These are phyloP conservation scores for Lyophyllum semitale DNA, from an alignment of 768 basidiomycete species.

Conservation along the genomic window DNA sequence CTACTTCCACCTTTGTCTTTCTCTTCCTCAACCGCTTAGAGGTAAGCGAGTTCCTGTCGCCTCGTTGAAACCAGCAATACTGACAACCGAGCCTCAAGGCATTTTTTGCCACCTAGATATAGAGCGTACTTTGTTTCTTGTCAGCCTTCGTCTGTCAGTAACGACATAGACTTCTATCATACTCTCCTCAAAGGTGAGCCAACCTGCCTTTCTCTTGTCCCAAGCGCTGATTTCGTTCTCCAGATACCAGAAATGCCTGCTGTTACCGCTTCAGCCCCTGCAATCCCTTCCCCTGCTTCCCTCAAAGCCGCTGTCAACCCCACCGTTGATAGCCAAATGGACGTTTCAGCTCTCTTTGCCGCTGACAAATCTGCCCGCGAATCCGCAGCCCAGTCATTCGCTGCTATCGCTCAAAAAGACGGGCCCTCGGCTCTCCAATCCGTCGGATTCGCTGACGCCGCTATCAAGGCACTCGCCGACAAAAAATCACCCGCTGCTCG, in stretches of 20 bases:
- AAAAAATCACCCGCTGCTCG: slow-evolving; percentile 94
- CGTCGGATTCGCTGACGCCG: slow-evolving; percentile 69
- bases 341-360: slow-evolving; percentile 76
- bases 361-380: slow-evolving; percentile 84
- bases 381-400: slow-evolving; percentile 68
- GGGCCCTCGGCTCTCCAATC: slow-evolving; percentile 77
- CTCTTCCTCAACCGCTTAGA: slow-evolving; percentile 40
- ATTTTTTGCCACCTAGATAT: slow-evolving; percentile 42
- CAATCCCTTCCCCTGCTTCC: slow-evolving; percentile 63
- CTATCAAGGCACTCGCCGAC: slow-evolving; percentile 85
- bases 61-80: slow-evolving; percentile 7
- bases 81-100: slow-evolving; percentile 27
- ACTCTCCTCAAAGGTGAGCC: slow-evolving; percentile 45
- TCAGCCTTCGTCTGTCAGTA: slow-evolving; percentile 50
- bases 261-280: slow-evolving; percentile 64
- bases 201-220: neutral
- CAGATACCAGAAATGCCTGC: slow-evolving; percentile 79
- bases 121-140: slow-evolving; percentile 71
- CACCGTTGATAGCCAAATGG: slow-evolving; percentile 62
- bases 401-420: slow-evolving; percentile 77
- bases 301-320: slow-evolving; percentile 61
- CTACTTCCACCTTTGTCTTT: slow-evolving; percentile 36
- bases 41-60: slow-evolving; percentile 24
- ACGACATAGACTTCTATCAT: slow-evolving; percentile 39
- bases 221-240: slow-evolving; percentile 7